phyloP scores from a whole-genome alignment of 345 rosid genomes.

The Reutealis trisperma region DNA sequence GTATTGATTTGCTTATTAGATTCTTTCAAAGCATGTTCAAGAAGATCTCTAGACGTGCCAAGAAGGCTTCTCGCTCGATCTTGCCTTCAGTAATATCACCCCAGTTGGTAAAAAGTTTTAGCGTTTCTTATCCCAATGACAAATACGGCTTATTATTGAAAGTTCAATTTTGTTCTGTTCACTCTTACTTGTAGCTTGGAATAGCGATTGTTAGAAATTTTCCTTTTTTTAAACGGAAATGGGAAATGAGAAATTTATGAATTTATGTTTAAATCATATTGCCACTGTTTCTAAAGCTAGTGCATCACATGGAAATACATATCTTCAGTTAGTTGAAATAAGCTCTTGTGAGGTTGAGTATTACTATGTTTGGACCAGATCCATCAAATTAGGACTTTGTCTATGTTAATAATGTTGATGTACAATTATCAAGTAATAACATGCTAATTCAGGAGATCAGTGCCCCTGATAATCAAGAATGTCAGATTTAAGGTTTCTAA shows the following conservation, averaged over 20 bases:
- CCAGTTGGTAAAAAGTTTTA: slow-evolving; percentile 44
- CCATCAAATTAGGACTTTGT: no score
- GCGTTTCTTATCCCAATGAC: not conserved
- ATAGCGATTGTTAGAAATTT: not conserved
- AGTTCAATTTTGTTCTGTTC: not conserved
- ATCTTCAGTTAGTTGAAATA: not conserved
- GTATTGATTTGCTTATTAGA: slow-evolving; percentile 65
- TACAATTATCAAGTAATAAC: not conserved
- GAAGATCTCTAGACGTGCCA: slow-evolving; percentile 69
- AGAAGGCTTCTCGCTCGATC: slow-evolving; percentile 65
- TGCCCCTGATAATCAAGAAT: slow-evolving; percentile 4
- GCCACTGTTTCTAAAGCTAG: not conserved
- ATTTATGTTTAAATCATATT: not conserved
- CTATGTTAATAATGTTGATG: no score
- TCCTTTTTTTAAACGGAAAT: not conserved
- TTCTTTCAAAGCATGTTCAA: slow-evolving; percentile 61
- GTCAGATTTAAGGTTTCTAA: not conserved
- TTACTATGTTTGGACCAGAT: no score
- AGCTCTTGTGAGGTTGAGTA: no score
- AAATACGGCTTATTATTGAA: not conserved
- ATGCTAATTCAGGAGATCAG: not conserved
- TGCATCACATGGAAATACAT: not conserved
- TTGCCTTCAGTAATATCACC: slow-evolving; percentile 67
- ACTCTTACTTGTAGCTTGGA: not conserved
- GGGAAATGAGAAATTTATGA: not conserved